phyloP scores from a whole-genome alignment of 31 red algal genomes.

The Bonnemaisonia californica region DNA sequence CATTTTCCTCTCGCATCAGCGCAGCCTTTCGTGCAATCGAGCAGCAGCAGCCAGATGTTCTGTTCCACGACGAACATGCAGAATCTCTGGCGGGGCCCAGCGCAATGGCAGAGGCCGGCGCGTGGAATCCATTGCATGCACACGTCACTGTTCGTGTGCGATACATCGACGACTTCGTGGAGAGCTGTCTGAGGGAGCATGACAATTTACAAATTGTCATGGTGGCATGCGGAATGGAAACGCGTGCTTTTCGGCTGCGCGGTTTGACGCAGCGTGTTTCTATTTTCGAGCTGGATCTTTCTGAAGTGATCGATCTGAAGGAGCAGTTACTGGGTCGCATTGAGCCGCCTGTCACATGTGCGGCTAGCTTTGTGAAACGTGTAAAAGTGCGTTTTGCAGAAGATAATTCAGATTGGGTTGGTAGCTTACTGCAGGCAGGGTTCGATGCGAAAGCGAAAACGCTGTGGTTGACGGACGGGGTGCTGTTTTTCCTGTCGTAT shows the following conservation, averaged over 20 bases:
- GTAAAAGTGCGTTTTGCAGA: background rate
- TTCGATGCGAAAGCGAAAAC: background rate
- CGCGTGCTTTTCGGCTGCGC: background rate
- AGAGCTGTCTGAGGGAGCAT: background rate
- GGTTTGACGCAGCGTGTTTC: background rate
- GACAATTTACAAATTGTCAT: background rate
- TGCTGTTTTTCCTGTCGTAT: background rate
- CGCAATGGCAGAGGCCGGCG: background rate
- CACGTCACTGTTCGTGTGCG: background rate
- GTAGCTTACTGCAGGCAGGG: background rate
- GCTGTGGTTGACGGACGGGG: background rate
- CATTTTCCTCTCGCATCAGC: background rate
- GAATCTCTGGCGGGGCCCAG: background rate
- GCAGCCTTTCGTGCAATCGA: background rate
- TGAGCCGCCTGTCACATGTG: background rate
- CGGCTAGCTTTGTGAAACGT: background rate
- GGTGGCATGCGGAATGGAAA: background rate
- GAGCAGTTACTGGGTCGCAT: background rate
- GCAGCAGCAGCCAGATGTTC: background rate
- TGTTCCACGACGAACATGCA: background rate
- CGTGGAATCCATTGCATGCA: background rate
- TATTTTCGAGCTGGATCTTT: background rate
- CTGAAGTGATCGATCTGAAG: background rate
- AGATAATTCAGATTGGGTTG: background rate
- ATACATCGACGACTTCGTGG: background rate